Base-by-base conservation (phyloP, 1,284 basidiomycete genomes). In the Trichosporon faecale region DNA sequence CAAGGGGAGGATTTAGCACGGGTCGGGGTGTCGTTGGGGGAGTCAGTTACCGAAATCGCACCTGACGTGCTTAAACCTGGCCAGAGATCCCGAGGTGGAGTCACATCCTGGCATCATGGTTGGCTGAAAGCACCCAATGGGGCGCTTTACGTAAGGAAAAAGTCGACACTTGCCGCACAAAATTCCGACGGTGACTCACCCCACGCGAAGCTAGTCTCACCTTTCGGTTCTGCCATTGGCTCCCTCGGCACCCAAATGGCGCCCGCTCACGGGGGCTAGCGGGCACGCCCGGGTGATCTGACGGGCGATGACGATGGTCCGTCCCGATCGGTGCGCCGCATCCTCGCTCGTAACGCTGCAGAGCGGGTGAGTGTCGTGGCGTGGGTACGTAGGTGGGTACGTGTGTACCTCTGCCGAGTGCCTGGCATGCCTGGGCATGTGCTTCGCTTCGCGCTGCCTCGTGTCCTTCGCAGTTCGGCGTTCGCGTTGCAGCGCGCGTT, bases 181-280 rank as follows among this genome's bases (percentile, higher is more conserved):
- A 52, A 23, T 52, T 52, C 49, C 49, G 49, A 52, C 49, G 49
- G 49, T 52, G 49, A 52, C 7, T 52, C 49, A 52, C 49, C 49
- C 49, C 49, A 52, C 49, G 49, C 49, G 49, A 52, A 23, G 9
- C 21, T 23, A 18, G 21, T 23, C 21, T 23, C 23, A 8, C 21
- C 49, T 25, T 3, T 52, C 21, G 3, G 4, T 21, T 7, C 11
- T 52, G 11, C 16, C 7, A 52, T 52, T 52, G 49, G 49, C 49
- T 18, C 7, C 21, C n/a, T n/a, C 7, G 18, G n/a, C 49, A 52
- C 6, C 21, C 2, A 52, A 6, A 52, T 52, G 49, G 49, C 49
- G 49, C 21, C 23, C 49, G 49, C n/a, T 11, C n/a, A 52, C 49
- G 49, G 23, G 49, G 49, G 18, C 8, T n/a, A 7, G 14, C 49